These are phyloP conservation scores for Cutaneotrichosporon spelunceum DNA, from an alignment of 1,284 basidiomycete genomes.

Conservation along the genomic window DNA sequence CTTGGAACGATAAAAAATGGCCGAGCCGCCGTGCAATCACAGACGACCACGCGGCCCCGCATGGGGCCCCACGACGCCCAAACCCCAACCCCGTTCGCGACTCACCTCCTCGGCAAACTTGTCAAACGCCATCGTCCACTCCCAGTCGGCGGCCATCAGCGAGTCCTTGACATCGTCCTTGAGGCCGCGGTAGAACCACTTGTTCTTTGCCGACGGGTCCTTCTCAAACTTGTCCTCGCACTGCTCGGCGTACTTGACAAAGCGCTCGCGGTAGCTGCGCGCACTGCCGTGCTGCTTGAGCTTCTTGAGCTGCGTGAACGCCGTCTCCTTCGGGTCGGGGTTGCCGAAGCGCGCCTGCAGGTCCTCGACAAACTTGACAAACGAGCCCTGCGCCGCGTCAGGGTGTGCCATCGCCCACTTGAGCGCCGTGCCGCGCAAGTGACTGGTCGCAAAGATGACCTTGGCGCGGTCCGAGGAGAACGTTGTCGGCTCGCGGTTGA, in stretches of 20 bases:
- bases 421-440: constrained; percentile 21
- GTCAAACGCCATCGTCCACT: constrained; percentile 23
- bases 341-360: constrained; percentile 19
- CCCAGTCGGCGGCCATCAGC: constrained; percentile 18
- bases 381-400: constrained; percentile 11
- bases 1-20: too few relatives aligned
- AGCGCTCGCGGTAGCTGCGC: constrained; percentile 16
- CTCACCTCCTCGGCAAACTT: constrained; percentile 15
- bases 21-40: not conserved
- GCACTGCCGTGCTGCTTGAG: constrained; percentile 23
- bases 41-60: not conserved
- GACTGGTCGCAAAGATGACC: constrained; percentile 24
- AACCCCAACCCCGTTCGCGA: not conserved
- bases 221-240: constrained; percentile 8
- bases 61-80: not conserved
- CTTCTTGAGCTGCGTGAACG: constrained; percentile 24
- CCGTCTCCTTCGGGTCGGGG: constrained; percentile 22
- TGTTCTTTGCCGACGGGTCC: constrained; percentile 19
- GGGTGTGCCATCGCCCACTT: constrained; percentile 23
- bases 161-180: constrained; percentile 23
- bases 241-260: constrained; percentile 16
- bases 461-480: constrained; percentile 33
- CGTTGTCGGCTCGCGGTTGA: constrained; percentile 32
- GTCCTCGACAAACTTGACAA: constrained; percentile 16
- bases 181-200: constrained; percentile 26